Base-by-base conservation (phyloP, 2,329 filamentous ascomycete genomes). In the Diplocarpon rosae region DNA sequence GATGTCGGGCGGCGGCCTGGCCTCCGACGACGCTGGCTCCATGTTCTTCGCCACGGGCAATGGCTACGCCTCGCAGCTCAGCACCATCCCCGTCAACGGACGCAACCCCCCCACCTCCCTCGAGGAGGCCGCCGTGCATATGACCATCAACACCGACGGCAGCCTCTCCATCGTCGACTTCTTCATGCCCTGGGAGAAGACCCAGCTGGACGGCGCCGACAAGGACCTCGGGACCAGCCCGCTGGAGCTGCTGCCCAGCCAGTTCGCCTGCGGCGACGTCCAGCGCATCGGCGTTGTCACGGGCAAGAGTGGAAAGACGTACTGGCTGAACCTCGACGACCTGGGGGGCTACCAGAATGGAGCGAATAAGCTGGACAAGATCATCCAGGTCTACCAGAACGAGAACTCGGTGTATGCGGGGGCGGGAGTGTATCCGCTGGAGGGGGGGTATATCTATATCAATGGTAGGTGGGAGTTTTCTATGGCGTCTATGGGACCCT, bases 131-230 rank as follows among this genome's bases (percentile, higher is more conserved):
- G 69, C 67, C 10, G 67, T 71, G 13, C 68, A 73, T 49, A 67
- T 69, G 58, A 66, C 63, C 0, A 64, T 73, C 39, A 65, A 65
- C 40, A 59, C 54, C 7, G 63, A 71, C 42, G 69, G 69, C 6
- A 66, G 59, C 24, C 50, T 72, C 2, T 62, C 58, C 0, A 55
- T 68, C 4, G 63, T 68, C 4, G 69, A 72, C 52, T 72, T 71
- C 49, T 72, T 72, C 55, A 71, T 71, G 65, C 69, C 69, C 0
- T 68, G 62, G 53, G 69, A 73, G 45, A 71, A 72, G 47, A 61
- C 61, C n/a, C 62, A 66, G 15, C 57, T 73, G 3, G 69, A 72
- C 50, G 69, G 69, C 30, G 68, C 66, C 20, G 69, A 71, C 56
- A 66, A 69, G 45, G 69, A 72, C 59, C 58, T 72, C 5, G 69